Conservation (phyloP, 2,329 filamentous ascomycete genomes). For the Aspergillus viridinutans region DNA sequence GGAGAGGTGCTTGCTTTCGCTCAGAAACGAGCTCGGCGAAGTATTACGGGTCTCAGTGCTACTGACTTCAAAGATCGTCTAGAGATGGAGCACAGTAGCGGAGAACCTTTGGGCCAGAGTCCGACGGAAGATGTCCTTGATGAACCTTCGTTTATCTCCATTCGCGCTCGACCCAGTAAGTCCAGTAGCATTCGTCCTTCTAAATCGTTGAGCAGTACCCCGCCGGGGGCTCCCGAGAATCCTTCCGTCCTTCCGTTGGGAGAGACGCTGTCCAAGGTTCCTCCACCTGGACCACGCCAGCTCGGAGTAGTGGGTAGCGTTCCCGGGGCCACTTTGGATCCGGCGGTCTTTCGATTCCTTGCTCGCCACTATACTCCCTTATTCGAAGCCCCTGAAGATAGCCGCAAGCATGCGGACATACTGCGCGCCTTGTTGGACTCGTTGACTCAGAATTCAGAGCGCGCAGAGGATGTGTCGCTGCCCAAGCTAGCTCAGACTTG, state of each 20-base stretch:
- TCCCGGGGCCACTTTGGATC: constrained; percentile 43
- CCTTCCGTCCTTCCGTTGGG: constrained; percentile 49
- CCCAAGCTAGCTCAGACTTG: constrained; percentile 56
- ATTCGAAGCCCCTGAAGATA: constrained; percentile 25
- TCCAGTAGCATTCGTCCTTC: constrained; percentile 44
- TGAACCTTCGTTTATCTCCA: constrained; percentile 50
- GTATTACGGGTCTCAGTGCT: constrained; percentile 37
- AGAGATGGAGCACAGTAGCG: constrained; percentile 41
- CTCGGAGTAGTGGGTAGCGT: constrained; percentile 48
- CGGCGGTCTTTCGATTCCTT: constrained; percentile 40
- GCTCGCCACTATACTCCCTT: constrained; percentile 41
- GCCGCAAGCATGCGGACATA: constrained; percentile 19
- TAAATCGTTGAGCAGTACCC: constrained; percentile 53
- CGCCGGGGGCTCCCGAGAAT: constrained; percentile 46
- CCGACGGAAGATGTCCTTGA: constrained; percentile 56
- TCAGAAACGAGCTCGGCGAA: constrained; percentile 48
- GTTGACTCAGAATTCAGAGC: constrained; percentile 52
- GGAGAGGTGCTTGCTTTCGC: constrained; percentile 54
- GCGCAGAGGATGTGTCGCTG: constrained; percentile 48
- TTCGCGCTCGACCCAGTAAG: constrained; percentile 46
- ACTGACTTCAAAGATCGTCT: constrained; percentile 38
- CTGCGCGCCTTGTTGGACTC: constrained; percentile 37
- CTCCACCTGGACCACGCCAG: constrained; percentile 41
- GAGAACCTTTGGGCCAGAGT: constrained; percentile 48
- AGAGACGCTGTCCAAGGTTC: constrained; percentile 44